Evolutionary conservation across 169 alveolate species (phyloP), one percentile per base, ranked within the genome.

Genomic region (Cyclospora cayetanensis): DNA sequence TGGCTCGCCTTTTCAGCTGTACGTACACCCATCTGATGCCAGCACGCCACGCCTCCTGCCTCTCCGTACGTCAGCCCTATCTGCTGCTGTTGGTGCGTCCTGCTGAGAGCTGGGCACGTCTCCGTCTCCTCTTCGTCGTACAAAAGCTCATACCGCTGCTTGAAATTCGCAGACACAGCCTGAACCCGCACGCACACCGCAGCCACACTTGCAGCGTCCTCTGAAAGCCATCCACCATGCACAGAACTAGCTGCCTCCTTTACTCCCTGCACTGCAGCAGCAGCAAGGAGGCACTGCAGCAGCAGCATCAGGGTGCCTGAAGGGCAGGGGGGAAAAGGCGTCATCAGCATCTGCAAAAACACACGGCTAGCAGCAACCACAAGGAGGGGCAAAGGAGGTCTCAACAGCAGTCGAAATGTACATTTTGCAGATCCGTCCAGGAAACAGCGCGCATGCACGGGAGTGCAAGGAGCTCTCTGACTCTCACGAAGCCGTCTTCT

Each of bases 401-500:
- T 4, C 72, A 60, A 27, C 72, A 60, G 46, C 41, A 68, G 46
- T 50, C 27, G 82, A 25, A 68, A 43, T 42, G 42, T 1, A 50
- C 89, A 27, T 31, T 39, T 50, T 79, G 11, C 4, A 46, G 52
- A 41, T 79, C 74, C 2, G 18, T 35, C 92, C 92, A 87, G 18
- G 92, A 43, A 31, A 87, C 92, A 9, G 77, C 31, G 9, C 53
- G 74, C 92, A 87, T 87, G 87, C 92, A 87, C 12, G 80, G 86
- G 35, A 87, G 87, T 3, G 37, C 42, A 5, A 87, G 87, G 20
- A 87, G 63, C 22, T 87, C 68, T 20, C 92, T 35, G 3, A 72
- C 77, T n/a, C 92, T 31, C 27, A 87, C 92, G 50, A 66, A 87
- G n/a, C 92, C 92, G 65, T 87, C 92, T 46, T 87, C 92, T 18